phyloP scores from a whole-genome alignment of 169 alveolate genomes.

The Miamiensis avidus region DNA sequence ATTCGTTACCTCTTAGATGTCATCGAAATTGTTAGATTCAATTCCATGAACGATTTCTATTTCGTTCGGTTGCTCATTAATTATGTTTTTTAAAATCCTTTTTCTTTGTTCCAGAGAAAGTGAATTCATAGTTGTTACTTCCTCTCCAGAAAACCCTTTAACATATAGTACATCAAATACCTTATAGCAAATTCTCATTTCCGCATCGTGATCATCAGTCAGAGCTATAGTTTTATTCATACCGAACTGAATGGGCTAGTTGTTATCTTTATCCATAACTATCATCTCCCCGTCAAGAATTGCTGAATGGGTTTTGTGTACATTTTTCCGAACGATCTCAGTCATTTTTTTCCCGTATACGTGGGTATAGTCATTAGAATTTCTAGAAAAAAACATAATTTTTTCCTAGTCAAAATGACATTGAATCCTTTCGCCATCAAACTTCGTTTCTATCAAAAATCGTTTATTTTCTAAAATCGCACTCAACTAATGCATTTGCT shows the following conservation, averaged over 20 bases:
- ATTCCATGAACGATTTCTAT: conserved; percentile 72
- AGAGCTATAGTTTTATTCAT: conserved; percentile 76
- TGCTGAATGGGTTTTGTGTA: conserved; percentile 59
- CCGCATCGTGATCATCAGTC: conserved; percentile 56
- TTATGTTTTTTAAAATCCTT: conserved; percentile 58
- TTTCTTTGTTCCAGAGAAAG: conserved; percentile 64
- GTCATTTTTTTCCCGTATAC: conserved; percentile 71
- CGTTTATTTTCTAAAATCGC: conserved; percentile 52
- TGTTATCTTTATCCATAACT: conserved; percentile 64
- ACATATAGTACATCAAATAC: conserved; percentile 75
- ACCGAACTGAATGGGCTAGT: conserved; percentile 71
- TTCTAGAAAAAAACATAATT: conserved; percentile 71
- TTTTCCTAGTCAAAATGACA: conserved; percentile 72
- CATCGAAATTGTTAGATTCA: conserved; percentile 53
- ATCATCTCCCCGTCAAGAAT: conserved; percentile 84
- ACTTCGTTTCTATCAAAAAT: conserved; percentile 75
- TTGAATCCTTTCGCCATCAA: conserved; percentile 83
- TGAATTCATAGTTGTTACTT: conserved; percentile 59
- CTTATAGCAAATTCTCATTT: conserved; percentile 61
- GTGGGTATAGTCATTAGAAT: conserved; percentile 67
- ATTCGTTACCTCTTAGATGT: too few species aligned
- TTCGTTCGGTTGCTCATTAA: conserved; percentile 56
- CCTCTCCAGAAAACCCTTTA: conserved; percentile 58
- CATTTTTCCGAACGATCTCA: conserved; percentile 47
- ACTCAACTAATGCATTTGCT: conserved; percentile 54